Evolutionary conservation across 768 basidiomycete genomes (phyloP), one percentile per base, ranked within the genome.

Genomic region (Termitomyces sp.): DNA sequence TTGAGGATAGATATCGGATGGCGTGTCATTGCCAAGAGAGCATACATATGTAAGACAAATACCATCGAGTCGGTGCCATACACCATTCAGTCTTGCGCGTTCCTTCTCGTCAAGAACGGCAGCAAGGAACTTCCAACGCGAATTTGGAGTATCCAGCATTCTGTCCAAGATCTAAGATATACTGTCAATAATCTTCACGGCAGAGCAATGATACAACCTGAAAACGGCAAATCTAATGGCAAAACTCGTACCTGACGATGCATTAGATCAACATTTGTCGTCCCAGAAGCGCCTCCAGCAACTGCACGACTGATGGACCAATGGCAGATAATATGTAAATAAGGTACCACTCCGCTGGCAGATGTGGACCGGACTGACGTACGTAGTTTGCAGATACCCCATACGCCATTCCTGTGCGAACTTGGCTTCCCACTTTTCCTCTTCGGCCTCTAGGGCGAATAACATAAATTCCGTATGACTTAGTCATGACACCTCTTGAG

Each of bases 1-100:
- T 27, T 19, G 30, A n/a, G 8, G 40, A 53, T 25, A 25, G 27
- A 43, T 39, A 37, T 16, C 17, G 12, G 8, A 19, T 47, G 1
- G 41, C n/a, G 28, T 12, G n/a, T 58, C 27, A 19, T 59, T 21
- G 37, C 47, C 35, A 42, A 46, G 3, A 17, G 34, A 43, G n/a
- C n/a, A 34, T 9, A 48, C 8, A 19, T 40, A 11, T 19, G 19
- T 10, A n/a, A 23, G 16, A 21, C 21, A 55, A 70, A 34, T 62
- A 79, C 85, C 81, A 11, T 78, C 64, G 2, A 88, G 65, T n/a
- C 76, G 66, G 64, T 89, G 87, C 87, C 87, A 88, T 3, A 76
- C 66, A 2, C 75, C 62, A 11, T 77, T 82, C 3, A 87, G 63
- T 2, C 79, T 65, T 17, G 65, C 59, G 17, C 83, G 75, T 11